phyloP scores from a whole-genome alignment of 805 yeast species.

The Barnettozyma sp. region DNA sequence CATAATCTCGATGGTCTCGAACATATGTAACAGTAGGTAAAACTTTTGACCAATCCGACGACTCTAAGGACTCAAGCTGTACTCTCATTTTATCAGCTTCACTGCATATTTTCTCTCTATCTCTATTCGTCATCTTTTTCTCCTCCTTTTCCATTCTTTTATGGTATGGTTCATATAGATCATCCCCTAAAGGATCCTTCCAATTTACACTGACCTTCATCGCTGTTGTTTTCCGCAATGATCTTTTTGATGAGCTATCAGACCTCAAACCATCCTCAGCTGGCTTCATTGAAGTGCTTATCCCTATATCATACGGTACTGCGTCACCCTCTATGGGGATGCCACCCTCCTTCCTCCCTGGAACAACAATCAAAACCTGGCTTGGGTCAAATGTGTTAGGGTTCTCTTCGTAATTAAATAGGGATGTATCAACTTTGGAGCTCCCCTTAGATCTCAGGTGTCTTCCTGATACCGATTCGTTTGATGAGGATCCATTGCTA shows the following conservation, averaged over 20 bases:
- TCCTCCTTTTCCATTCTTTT: conserved; percentile 59
- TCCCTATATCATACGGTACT: conserved; percentile 1
- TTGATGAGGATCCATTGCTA: not conserved
- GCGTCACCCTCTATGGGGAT: conserved; percentile 4
- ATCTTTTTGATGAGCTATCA: conserved; percentile 6
- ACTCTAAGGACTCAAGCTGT: conserved; percentile 36
- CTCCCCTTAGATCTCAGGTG: conserved; percentile 18
- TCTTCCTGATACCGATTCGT: conserved; percentile 7
- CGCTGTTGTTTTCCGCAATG: conserved; percentile 14
- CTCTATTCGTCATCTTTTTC: conserved; percentile 44
- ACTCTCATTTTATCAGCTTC: conserved; percentile 45
- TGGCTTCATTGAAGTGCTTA: conserved; percentile 7
- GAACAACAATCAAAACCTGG: conserved; percentile 8
- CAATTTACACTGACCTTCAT: conserved; percentile 5
- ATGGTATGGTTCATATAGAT: conserved; percentile 40
- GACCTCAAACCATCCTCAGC: conserved; percentile 1
- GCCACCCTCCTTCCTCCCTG: conserved; percentile 2
- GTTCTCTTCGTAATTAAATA: conserved; percentile 24
- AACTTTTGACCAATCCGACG: conserved; percentile 40
- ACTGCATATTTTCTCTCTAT: conserved; percentile 42
- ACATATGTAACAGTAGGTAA: conserved; percentile 44
- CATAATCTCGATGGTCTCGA: conserved; percentile 36
- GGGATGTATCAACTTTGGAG: conserved; percentile 15
- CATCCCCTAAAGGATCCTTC: conserved; percentile 41
- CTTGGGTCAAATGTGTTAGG: conserved; percentile 15